phyloP scores from a whole-genome alignment of 1,139 yeast genomes.

The Kodamaea alishanica region DNA sequence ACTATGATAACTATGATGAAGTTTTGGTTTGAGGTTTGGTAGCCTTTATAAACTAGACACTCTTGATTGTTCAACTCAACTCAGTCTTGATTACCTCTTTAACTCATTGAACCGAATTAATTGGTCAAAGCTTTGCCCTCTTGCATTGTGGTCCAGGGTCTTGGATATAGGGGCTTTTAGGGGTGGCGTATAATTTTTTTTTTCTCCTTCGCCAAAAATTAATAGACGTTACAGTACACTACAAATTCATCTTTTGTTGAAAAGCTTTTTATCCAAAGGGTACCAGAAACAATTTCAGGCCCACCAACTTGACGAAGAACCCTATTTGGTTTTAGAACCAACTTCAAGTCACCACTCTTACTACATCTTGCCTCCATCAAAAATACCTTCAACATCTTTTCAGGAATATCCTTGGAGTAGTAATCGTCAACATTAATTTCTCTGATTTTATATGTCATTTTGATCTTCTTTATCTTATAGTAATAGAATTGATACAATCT shows the following conservation, averaged over 20 bases:
- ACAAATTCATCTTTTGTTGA: conserved; percentile 8
- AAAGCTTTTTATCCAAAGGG: conserved; percentile 9
- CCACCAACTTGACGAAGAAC: conserved; percentile 8
- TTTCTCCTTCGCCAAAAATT: background rate
- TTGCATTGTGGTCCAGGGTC: background rate
- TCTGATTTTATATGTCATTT: conserved; percentile 9
- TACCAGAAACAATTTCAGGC: conserved; percentile 9
- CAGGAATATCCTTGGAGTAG: conserved; percentile 9
- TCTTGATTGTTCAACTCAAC: too few species aligned
- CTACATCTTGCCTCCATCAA: conserved; percentile 8
- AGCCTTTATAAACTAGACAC: too few species aligned
- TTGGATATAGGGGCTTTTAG: background rate
- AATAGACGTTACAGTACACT: conserved; percentile 9
- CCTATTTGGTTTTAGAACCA: conserved; percentile 8
- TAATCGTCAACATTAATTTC: conserved; percentile 11
- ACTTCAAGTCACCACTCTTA: conserved; percentile 8
- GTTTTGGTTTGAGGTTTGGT: too few species aligned
- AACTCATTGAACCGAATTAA: conserved; percentile 9
- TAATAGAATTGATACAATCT: too few species aligned
- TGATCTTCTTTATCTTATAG: background rate
- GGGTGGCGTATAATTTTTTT: background rate
- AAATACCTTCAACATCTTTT: conserved; percentile 9
- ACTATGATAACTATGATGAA: too few species aligned
- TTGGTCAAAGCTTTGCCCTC: background rate
- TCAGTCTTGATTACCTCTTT: too few species aligned